Evolutionary conservation across 2,329 filamentous ascomycete species (phyloP).

Genomic region (Hypoxylon sp.): DNA sequence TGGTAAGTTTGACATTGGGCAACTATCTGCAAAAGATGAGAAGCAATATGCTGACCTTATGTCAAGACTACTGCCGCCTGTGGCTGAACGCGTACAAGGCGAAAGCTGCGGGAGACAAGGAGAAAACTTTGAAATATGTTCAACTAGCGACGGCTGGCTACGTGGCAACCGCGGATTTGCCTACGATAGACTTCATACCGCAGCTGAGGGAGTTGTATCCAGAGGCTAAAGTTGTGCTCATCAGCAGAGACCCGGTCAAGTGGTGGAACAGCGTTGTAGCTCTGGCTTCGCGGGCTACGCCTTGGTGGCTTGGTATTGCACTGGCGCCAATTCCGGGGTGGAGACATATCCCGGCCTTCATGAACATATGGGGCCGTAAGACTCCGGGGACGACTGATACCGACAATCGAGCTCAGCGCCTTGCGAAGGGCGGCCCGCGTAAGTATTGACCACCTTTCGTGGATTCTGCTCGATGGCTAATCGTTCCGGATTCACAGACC

Average conservation of each 20-base stretch:
- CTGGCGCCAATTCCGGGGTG: slow-evolving; percentile 42
- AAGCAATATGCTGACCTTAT: background rate
- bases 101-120: slow-evolving; percentile 40
- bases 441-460: background rate
- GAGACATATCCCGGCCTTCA: slow-evolving; percentile 37
- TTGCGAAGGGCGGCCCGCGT: slow-evolving; percentile 39
- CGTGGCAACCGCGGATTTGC: slow-evolving; percentile 41
- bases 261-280: slow-evolving; percentile 44
- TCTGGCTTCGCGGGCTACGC: slow-evolving; percentile 26
- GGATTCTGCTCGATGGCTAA: slow-evolving; percentile 5
- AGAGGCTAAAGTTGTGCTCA: slow-evolving; percentile 43
- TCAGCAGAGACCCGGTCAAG: slow-evolving; percentile 36
- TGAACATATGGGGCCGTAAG: slow-evolving; percentile 20
- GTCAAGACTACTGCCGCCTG: slow-evolving; percentile 38
- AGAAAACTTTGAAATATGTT: slow-evolving; percentile 41
- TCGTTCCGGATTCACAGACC: slow-evolving; percentile 9
- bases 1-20: slow-evolving; percentile 41
- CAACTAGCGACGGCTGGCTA: slow-evolving; percentile 42
- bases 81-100: slow-evolving; percentile 47
- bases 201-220: slow-evolving; percentile 45
- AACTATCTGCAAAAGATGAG: background rate
- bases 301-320: slow-evolving; percentile 30
- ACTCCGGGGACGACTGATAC: slow-evolving; percentile 31
- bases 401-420: slow-evolving; percentile 22
- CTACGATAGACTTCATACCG: slow-evolving; percentile 40